These are phyloP conservation scores for Tylopilus balloui DNA, from an alignment of 768 basidiomycete species.

Conservation along the genomic window DNA sequence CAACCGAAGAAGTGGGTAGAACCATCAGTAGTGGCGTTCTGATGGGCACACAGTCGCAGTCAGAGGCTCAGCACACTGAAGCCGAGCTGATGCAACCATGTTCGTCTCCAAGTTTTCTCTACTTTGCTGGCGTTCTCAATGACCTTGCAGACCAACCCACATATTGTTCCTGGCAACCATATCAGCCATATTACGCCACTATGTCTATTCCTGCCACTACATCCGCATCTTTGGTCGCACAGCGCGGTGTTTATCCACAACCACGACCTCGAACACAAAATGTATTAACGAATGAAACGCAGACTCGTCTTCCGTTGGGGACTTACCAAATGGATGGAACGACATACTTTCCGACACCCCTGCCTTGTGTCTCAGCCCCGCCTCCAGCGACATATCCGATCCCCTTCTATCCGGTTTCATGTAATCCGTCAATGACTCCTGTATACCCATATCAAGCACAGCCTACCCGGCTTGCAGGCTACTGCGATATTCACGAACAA, in stretches of 20 bases:
- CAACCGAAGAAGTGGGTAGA: slow-evolving; percentile 9
- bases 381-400: slow-evolving; percentile 6
- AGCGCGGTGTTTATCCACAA: background rate
- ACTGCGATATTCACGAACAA: slow-evolving; percentile 5
- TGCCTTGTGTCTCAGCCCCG: background rate
- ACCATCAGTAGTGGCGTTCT: slow-evolving; percentile 27
- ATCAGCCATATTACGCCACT: slow-evolving; percentile 27
- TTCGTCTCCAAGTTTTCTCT: slow-evolving; percentile 21
- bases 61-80: slow-evolving; percentile 28
- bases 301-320: slow-evolving; percentile 10
- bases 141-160: slow-evolving; percentile 8
- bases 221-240: background rate
- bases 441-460: slow-evolving; percentile 11
- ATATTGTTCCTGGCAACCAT: slow-evolving; percentile 14
- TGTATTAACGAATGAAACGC: background rate
- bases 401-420: slow-evolving; percentile 6
- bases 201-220: background rate
- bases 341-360: slow-evolving; percentile 23
- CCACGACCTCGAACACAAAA: background rate
- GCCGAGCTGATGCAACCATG: slow-evolving; percentile 29
- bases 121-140: background rate
- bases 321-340: slow-evolving; percentile 28
- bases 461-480: background rate
- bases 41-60: slow-evolving; percentile 8
- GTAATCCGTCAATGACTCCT: slow-evolving; percentile 2